Base-by-base conservation (phyloP, 768 basidiomycete species). In the Suillus variegatus region DNA sequence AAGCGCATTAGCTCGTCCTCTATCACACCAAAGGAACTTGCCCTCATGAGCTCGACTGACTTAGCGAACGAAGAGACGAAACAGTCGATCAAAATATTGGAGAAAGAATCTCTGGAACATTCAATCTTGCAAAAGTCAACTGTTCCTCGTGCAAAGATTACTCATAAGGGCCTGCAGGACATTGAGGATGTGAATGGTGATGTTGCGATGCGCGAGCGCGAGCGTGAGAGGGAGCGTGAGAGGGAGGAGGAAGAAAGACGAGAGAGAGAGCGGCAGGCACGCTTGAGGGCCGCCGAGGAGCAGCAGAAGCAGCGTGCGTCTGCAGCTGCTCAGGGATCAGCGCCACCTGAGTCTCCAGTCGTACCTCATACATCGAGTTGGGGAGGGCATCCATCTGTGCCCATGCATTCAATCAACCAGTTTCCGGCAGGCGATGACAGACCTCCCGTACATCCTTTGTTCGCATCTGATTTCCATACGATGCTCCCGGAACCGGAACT, bases 161-260 rank as follows among this genome's bases (percentile, higher is more conserved):
- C 94, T 35, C 94, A 95, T 82, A 97, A 97, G 78, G 94, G 94
- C 61, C 78, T 95, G 67, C 90, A 95, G 81, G 90, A 94, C 71
- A 94, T 97, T 72, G 94, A 97, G 75, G 89, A 88, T 75, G 78
- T 89, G 63, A 86, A 86, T 69, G 89, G 87, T 16, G 85, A 87
- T 68, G 76, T 76, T 22, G 62, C 64, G 32, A 64, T 68, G 56
- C 77, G 81, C 70, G 32, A 70, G n/a, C 77, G 75, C 46, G 76
- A 80, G 54, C 78, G 83, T 25, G 91, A 92, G 70, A 81, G 82
- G 55, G 85, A 88, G 69, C 82, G 82, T 60, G 86, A 86, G 71
- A 83, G 81, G 35, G 87, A 89, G 74, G 87, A 89, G 66, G 88
- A 90, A 64, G 88, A 90, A 62, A 82, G 86, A 67, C 81, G 88